These are phyloP conservation scores for Graphilbum sp. DNA, from an alignment of 2,329 filamentous ascomycete genomes.

Conservation along the genomic window DNA sequence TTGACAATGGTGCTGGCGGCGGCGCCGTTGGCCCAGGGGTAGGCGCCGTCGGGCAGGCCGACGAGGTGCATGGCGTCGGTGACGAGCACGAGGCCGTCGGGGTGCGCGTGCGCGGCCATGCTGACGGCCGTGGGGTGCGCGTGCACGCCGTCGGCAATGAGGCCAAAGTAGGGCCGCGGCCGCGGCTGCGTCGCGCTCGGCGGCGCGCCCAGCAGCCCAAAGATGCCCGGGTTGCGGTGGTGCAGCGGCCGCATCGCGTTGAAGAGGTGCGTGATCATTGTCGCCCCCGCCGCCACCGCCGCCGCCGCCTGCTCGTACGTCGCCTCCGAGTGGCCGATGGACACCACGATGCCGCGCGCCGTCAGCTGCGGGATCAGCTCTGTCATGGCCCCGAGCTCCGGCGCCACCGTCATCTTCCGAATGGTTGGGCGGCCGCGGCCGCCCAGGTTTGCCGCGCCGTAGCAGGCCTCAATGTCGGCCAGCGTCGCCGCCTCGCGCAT, in stretches of 20 bases:
- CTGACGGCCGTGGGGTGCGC: conserved; percentile 69
- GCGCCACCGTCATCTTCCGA: conserved; percentile 66
- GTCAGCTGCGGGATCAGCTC: conserved; percentile 47
- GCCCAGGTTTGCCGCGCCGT: conserved; percentile 36
- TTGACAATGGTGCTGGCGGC: conserved; percentile 33
- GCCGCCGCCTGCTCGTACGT: conserved; percentile 60
- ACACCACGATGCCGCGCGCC: conserved; percentile 47
- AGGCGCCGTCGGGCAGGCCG: conserved; percentile 61
- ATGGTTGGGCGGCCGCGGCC: conserved; percentile 21
- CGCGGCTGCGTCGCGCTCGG: no score
- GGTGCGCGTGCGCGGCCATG: conserved; percentile 68
- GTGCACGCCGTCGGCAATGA: conserved; percentile 75
- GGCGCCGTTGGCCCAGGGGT: conserved; percentile 42
- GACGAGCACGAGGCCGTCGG: conserved; percentile 64
- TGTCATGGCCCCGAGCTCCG: conserved; percentile 54
- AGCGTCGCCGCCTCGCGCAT: background rate
- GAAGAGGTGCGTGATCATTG: conserved; percentile 77
- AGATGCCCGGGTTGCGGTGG: conserved; percentile 73
- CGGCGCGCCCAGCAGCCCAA: conserved; percentile 56
- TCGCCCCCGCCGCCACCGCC: conserved; percentile 53
- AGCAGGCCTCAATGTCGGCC: conserved; percentile 47
- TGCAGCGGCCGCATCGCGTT: conserved; percentile 81
- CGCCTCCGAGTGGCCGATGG: conserved; percentile 67
- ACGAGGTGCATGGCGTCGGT: conserved; percentile 60
- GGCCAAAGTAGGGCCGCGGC: conserved; percentile 57